Percentiles rank a stretch among this genome's conserved stretches.
These are phyloP conservation scores for Penicillium sp. DNA, from an alignment of 2,329 filamentous ascomycete genomes.

Conservation along the genomic window DNA sequence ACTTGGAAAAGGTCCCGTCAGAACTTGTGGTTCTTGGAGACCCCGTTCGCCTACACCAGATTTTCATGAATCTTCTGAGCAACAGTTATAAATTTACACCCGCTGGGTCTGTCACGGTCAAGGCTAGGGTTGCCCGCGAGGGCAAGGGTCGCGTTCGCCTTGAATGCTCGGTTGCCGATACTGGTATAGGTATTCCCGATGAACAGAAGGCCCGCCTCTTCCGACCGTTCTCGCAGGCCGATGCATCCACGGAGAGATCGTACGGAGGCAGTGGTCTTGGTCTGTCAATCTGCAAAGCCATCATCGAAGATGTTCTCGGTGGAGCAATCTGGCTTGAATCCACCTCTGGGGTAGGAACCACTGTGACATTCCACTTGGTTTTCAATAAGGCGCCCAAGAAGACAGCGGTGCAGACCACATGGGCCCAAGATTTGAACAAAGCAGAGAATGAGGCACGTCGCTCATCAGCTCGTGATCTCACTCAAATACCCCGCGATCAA, in stretches of 20 bases:
- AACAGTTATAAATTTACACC: slow-evolving; percentile 96
- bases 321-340: slow-evolving; percentile 83
- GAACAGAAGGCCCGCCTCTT: slow-evolving; percentile 80
- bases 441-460: slow-evolving; percentile 45
- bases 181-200: slow-evolving; percentile 84
- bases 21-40: slow-evolving; percentile 76
- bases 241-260: slow-evolving; percentile 84
- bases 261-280: slow-evolving; percentile 91
- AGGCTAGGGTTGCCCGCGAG: slow-evolving; percentile 71
- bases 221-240: slow-evolving; percentile 89
- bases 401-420: slow-evolving; percentile 58
- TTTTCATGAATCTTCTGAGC: slow-evolving; percentile 76
- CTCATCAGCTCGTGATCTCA: slow-evolving; percentile 64
- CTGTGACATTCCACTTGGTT: slow-evolving; percentile 75
- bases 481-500: slow-evolving; percentile 71
- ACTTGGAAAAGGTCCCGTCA: slow-evolving; percentile 62
- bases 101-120: slow-evolving; percentile 80
- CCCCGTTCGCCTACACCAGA: slow-evolving; percentile 79
- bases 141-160: slow-evolving; percentile 70
- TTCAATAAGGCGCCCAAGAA: slow-evolving; percentile 77
- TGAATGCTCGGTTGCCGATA: slow-evolving; percentile 84
- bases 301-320: slow-evolving; percentile 90
- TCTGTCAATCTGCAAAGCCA: slow-evolving; percentile 89
- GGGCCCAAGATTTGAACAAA: slow-evolving; percentile 49
- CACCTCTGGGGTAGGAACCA: slow-evolving; percentile 61